Evolutionary conservation across 306 rosid genomes (phyloP), one percentile per base, ranked within the genome.

Genomic region (Castanea mollissima): DNA sequence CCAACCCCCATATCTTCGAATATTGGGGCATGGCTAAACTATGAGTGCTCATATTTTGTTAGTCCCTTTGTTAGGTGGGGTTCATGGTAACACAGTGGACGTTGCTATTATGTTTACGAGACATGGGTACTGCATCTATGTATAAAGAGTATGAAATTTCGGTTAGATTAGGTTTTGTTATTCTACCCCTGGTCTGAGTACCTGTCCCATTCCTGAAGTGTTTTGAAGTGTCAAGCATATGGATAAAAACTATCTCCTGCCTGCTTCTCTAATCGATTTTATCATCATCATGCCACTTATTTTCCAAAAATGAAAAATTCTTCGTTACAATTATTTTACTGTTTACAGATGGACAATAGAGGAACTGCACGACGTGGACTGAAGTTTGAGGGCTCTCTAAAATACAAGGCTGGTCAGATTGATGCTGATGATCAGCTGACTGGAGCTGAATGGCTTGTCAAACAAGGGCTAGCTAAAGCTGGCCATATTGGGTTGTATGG

Each of bases 361-460:
- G 99, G 99, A 85, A 89, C 90, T 55, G 90, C 97, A 5, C 84
- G 99, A 71, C 90, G 98, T 11, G 99, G 99, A 46, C 85, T 95
- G 81, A 88, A 89, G 83, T 95, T 95, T 31, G 99, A 95, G 85
- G 88, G 93, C 78, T 65, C 84, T 80, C 56, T 89, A 20, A 93
- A 91, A 76, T 19, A 87, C 87, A 89, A 85, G 62, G 79, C 85
- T 16, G 99, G 99, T 55, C 86, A 80, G 76, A 5, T 89, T 41
- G 99, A 95, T 73, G 98, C 97, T 3, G 97, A 92, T 8, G 99
- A 95, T 80, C 99, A 95, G 75, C 83, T 83, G 54, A 79, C 89
- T 6, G 99, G 99, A 85, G 99, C 97, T 3, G 91, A 90, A 78
- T 95, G 97, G 98, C 99, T 95, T 29, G 55, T 93, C 77, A 83